Evolutionary conservation across 257 asterid species (phyloP).

Genomic region (Nicotiana paniculata): DNA sequence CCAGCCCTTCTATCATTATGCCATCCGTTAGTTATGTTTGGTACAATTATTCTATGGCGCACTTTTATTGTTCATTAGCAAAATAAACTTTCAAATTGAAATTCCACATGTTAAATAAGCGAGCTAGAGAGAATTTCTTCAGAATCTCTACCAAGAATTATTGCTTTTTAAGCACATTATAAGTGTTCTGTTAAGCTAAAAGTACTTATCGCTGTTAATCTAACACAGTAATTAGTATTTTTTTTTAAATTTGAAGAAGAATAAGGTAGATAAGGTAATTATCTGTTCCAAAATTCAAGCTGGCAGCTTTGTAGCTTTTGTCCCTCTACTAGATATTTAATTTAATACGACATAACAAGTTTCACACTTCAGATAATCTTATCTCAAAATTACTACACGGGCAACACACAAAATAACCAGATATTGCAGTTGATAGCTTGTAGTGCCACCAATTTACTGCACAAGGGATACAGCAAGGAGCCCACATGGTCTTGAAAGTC

Average conservation of each 20-base stretch:
- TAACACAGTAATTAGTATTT: neutral
- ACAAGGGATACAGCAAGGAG: neutral
- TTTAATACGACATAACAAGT: neutral
- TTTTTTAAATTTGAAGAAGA: neutral
- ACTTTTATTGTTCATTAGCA: neutral
- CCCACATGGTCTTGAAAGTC: neutral
- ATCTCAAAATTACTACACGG: neutral
- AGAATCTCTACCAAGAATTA: neutral
- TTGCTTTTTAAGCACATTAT: neutral
- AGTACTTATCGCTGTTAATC: neutral
- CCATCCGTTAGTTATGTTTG: neutral
- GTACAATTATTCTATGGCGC: neutral
- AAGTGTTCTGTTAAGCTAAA: neutral
- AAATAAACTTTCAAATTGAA: neutral
- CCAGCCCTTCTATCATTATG: neutral
- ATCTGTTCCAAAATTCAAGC: neutral
- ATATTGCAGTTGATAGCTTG: neutral
- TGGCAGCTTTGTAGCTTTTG: constrained; percentile 5
- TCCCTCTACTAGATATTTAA: neutral
- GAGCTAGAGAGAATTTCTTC: neutral
- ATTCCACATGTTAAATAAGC: neutral
- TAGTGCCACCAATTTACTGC: neutral
- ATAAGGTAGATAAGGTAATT: neutral
- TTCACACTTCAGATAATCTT: neutral
- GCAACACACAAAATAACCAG: neutral